These are phyloP conservation scores for Eleusine indica DNA, from an alignment of 176 grass and related monocot species.

Conservation along the genomic window DNA sequence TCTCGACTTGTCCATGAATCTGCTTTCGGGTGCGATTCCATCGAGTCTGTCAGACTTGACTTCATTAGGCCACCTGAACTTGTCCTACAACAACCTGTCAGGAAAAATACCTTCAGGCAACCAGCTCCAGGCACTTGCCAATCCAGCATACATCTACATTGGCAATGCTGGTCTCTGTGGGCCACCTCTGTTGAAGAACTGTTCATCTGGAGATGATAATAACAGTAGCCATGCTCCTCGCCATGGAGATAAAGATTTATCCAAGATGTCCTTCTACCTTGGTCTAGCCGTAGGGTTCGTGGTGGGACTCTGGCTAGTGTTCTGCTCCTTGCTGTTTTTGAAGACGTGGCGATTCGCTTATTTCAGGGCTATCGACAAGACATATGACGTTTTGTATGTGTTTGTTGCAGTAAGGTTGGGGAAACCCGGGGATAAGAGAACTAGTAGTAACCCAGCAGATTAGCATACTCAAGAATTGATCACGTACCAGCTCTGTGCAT, in stretches of 20 bases:
- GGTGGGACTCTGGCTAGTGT: conserved; percentile 37
- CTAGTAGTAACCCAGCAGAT: background rate
- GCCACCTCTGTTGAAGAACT: conserved; percentile 13
- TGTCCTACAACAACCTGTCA: conserved; percentile 54
- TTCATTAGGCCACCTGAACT: conserved; percentile 36
- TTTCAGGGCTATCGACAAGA: conserved; percentile 26
- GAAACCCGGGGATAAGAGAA: background rate
- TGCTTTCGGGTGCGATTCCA: conserved; percentile 37
- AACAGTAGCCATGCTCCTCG: background rate
- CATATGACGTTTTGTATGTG: conserved; percentile 22
- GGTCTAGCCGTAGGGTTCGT: conserved; percentile 23
- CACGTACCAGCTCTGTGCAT: no score
- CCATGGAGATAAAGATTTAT: background rate
- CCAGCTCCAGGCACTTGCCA: conserved; percentile 27
- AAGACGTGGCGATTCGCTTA: conserved; percentile 23
- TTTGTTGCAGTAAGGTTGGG: conserved; percentile 15
- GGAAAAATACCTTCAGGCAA: conserved; percentile 44
- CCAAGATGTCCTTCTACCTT: conserved; percentile 1
- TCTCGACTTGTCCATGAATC: conserved; percentile 43
- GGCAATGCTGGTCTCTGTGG: conserved; percentile 48
- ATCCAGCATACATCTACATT: conserved; percentile 31
- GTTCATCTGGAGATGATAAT: background rate
- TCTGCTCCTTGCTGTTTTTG: conserved; percentile 36
- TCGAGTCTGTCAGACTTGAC: conserved; percentile 23
- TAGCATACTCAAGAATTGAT: background rate